Percentiles rank a stretch among this genome's conserved stretches.
phyloP scores from a whole-genome alignment of 23 red algal genomes.

The Pyropia yezoensis region DNA sequence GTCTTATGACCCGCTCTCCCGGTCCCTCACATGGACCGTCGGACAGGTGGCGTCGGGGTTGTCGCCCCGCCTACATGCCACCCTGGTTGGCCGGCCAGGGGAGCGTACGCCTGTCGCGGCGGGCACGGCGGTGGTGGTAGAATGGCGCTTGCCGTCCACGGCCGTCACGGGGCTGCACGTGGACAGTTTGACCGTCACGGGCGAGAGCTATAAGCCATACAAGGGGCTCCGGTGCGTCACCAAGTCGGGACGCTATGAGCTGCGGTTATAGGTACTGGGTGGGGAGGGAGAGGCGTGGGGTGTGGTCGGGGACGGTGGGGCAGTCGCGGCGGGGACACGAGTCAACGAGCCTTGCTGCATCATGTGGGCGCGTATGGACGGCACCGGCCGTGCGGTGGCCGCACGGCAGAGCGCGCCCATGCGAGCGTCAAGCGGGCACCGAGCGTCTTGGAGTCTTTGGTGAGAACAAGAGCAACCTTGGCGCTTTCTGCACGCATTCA shows the following conservation, averaged over 20 bases:
- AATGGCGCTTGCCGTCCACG: slow-evolving; percentile 45
- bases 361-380: no score
- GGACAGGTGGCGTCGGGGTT: slow-evolving; percentile 26
- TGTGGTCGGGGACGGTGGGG: no score
- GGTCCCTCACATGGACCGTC: slow-evolving; percentile 38
- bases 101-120: slow-evolving; percentile 6
- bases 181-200: slow-evolving; percentile 41
- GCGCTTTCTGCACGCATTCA: no score
- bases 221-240: slow-evolving; percentile 76
- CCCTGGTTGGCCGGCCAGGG: slow-evolving; percentile 18
- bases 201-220: slow-evolving; percentile 69
- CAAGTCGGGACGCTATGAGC: slow-evolving; percentile 64
- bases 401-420: no score
- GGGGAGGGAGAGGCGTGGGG: no score
- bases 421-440: no score
- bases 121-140: slow-evolving; percentile 26
- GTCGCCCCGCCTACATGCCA: slow-evolving; percentile 27
- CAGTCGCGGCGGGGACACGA: no score
- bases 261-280: slow-evolving; percentile 16
- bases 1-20: slow-evolving; percentile 34
- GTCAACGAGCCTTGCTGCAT: no score
- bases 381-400: no score
- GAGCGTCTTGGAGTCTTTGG: no score
- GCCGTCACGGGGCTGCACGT: slow-evolving; percentile 42
- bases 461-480: no score